Base-by-base conservation (phyloP, 345 rosid species). In the Hibiscus tridactylites region DNA sequence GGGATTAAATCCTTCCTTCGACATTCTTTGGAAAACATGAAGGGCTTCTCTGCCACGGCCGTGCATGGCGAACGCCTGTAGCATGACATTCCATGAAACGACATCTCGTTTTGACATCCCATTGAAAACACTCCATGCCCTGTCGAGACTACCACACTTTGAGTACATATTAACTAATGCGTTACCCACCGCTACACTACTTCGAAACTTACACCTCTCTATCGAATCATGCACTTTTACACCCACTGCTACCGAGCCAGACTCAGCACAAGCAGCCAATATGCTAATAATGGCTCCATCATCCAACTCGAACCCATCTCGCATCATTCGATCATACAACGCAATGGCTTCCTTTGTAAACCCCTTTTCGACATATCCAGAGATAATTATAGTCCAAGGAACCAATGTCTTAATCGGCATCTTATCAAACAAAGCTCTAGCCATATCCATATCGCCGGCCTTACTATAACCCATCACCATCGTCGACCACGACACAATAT, bases 21-120 rank as follows among this genome's bases (percentile, higher is more conserved):
- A 76, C 98, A 93, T 90, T 68, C 77, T 83, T 60, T 84, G 83
- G 39, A 90, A 91, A 73, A 90, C 83, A 81, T 77, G 39, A 37
- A 94, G 88, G 1, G 95, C 93, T 81, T 83, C 71, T 75, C 80
- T 78, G 24, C 93, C 92, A 53, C 78, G 82, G 15, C 97, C 96
- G 50, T 94, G 92, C 82, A 83, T 80, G 0, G 95, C 98, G 47
- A 91, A 78, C 73, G 92, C 96, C 2, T 88, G 90, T 70, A 94
- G 80, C 90, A 94, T 88, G 62, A 85, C 78, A 82, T 91, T 94
- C 98, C 98, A 94, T 9, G 98, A 90, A 60, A 86, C 82, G 12
- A 84, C 68, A 61, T 94, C 93, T 82, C 81, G 88, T 79, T 79
- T 79, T 0, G 73, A 39, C 87, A 85, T 90, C 73, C 71, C 75